Evolutionary conservation across 129 eudicot species (phyloP), one percentile per base, ranked within the genome.

Genomic region (Flaveria robusta): DNA sequence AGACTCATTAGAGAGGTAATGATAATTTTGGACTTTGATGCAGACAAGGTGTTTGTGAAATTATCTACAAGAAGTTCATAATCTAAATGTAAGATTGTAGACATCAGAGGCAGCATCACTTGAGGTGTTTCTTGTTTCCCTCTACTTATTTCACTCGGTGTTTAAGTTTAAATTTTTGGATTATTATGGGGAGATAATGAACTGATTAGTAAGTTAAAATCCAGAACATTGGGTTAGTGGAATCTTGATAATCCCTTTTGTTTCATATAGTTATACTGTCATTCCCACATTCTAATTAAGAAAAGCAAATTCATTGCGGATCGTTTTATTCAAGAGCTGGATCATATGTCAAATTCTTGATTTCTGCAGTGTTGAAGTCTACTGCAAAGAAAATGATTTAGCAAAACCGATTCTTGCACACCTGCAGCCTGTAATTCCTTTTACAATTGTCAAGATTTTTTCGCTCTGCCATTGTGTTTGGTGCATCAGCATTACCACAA

Each of bases 301-400:
- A 91, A 86, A 39, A 83, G 97, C 88, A 90, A 91, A 80, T 93
- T 87, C 80, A 87, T 87, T 80, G 87, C 96, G 10, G 98, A 93
- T 27, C 87, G 97, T 46, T 86, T 34, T 93, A 79, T 93, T 93
- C 13, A 93, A 91, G 55, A 85, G 71, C 54, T 93, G 97, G 98
- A 91, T 97, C 60, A 91, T 93, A 16, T 88, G 97, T 81, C 97
- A 88, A 82, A 91, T 88, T 47, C 88, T 91, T 22, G 98, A 93
- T 76, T 92, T 97, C 18, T 96, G 96, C 82, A 91, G 98, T 75
- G 98, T 93, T 23, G 97, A 93, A 74, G 93, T 93, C 49, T 55
- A 87, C 54, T 91, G 98, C 60, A 85, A 87, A 74, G 98, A 93
- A 78, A 80, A 72, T 52, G 85, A 88, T 62, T 85, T 74, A 79